Base-by-base conservation (phyloP, 352 stramenopile species). In the Hyaloperonospora brassicae region DNA sequence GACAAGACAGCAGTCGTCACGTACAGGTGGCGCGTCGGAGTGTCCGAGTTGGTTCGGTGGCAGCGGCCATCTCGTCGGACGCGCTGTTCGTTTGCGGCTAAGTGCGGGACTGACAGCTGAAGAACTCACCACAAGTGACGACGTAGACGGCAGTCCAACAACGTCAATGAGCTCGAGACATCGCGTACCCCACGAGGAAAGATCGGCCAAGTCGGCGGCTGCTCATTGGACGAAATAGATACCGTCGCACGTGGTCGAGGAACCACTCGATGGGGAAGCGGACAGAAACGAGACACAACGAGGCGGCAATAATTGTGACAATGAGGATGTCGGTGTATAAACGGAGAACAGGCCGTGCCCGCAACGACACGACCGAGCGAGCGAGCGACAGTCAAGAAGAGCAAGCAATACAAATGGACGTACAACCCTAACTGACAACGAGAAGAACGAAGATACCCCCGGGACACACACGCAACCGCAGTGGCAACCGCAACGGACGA, bases 1-100 rank as follows among this genome's bases (percentile, higher is more conserved):
- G 4, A 34, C 8, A 22, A 2, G 24, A 21, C 1, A 13, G 11
- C 8, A 31, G 25, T 40, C 27, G 40, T 14, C 39, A 50, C 68
- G 47, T 66, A 80, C 71, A 80, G 2, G 62, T 76, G 38, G 71
- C 71, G n/a, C 71, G 71, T 27, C 68, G 71, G 39, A 80, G 68
- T 58, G 70, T 65, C 49, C 35, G 55, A 25, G 61, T 49, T 2
- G 35, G 40, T 47, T 72, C 64, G 14, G 27, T 64, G 48, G 57
- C 35, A 43, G 57, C 47, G 38, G 57, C 51, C 64, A 71, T 73
- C 17, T 17, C 17, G 17, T 34, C 42, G n/a, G 13, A 31, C 9
- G 53, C 6, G 53, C 24, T 62, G 21, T 36, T 12, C 13, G 40
- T 2, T 43, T 22, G 11, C 10, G 12, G 38, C 25, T 38, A 54